A percentile compares a stretch with the other conserved stretches of the same genome.
Evolutionary conservation across 257 asterid species (phyloP).

Genomic region (Fraxinus pennsylvanica): DNA sequence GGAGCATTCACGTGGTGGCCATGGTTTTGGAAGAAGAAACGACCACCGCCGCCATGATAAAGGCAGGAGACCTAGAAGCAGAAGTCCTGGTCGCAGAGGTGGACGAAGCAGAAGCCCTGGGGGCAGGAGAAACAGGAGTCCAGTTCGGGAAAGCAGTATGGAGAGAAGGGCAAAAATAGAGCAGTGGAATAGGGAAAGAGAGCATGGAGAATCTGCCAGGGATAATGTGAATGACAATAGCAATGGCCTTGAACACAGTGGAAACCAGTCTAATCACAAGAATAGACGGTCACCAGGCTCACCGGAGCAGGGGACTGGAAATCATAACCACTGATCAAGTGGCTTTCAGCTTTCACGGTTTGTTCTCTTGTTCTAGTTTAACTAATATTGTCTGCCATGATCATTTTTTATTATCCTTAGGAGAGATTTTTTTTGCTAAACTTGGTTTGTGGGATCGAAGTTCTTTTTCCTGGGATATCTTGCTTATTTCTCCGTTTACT

Average conservation of each 20-base stretch:
- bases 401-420: slow-evolving; percentile 14
- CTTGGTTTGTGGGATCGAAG: slow-evolving; percentile 41
- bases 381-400: slow-evolving; percentile 14
- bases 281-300: neutral
- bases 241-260: slow-evolving; percentile 31
- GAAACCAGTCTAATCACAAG: slow-evolving; percentile 40
- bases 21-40: slow-evolving; percentile 62
- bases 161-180: slow-evolving; percentile 4
- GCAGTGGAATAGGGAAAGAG: slow-evolving; percentile 53
- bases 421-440: slow-evolving; percentile 15
- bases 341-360: slow-evolving; percentile 28
- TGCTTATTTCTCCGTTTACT: slow-evolving; percentile 31
- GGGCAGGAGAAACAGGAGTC: slow-evolving; percentile 67
- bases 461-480: slow-evolving; percentile 45
- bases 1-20: slow-evolving; percentile 52
- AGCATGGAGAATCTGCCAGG: slow-evolving; percentile 42
- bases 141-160: slow-evolving; percentile 67
- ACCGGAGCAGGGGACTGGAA: slow-evolving; percentile 40
- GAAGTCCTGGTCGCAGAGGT: slow-evolving; percentile 68
- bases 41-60: slow-evolving; percentile 63
- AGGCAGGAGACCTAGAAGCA: slow-evolving; percentile 50
- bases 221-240: slow-evolving; percentile 40
- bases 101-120: slow-evolving; percentile 77
- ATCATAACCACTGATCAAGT: slow-evolving; percentile 32
- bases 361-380: slow-evolving; percentile 22